A percentile compares a stretch with the other conserved stretches of the same genome.
phyloP scores from a whole-genome alignment of 116 monocot genomes.

The Cymodocea nodosa region DNA sequence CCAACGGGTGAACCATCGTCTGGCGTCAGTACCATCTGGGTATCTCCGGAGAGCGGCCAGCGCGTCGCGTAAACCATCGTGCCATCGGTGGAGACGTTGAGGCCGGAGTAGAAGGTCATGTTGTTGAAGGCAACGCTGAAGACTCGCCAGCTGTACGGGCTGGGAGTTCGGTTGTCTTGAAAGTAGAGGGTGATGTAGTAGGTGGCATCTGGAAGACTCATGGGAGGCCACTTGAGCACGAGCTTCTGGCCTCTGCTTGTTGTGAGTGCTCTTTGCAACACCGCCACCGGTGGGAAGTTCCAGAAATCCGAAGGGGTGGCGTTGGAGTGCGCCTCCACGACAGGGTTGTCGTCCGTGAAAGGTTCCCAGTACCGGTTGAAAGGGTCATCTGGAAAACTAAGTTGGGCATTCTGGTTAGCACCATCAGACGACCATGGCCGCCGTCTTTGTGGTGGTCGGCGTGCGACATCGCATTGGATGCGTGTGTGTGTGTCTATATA shows the following conservation, averaged over 20 bases:
- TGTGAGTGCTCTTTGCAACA: constrained; percentile 1
- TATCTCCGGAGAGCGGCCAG: constrained; percentile 61
- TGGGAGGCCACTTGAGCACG: constrained; percentile 2
- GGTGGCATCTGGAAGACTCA: constrained; percentile 34
- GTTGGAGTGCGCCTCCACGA: constrained; percentile 44
- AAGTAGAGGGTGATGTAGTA: constrained; percentile 92
- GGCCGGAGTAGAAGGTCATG: constrained; percentile 28
- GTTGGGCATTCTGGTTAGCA: constrained; percentile 1
- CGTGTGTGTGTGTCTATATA: not conserved
- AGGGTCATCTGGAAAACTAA: constrained; percentile 88
- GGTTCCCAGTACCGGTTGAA: constrained; percentile 90
- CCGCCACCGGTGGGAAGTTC: constrained; percentile 10
- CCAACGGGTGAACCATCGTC: constrained; percentile 51
- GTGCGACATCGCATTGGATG: no score
- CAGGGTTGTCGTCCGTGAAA: constrained; percentile 38
- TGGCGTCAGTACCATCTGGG: constrained; percentile 49
- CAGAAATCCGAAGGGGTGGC: constrained; percentile 27
- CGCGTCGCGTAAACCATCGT: constrained; percentile 49
- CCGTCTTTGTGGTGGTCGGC: not conserved
- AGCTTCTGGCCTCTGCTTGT: constrained; percentile 6
- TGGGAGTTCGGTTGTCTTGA: constrained; percentile 76
- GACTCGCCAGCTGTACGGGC: constrained; percentile 76
- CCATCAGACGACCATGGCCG: not conserved
- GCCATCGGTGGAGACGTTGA: constrained; percentile 64
- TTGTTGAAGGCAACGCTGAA: constrained; percentile 67